Evolutionary conservation across 345 rosid genomes (phyloP).

Genomic region (Noccaea caerulescens): DNA sequence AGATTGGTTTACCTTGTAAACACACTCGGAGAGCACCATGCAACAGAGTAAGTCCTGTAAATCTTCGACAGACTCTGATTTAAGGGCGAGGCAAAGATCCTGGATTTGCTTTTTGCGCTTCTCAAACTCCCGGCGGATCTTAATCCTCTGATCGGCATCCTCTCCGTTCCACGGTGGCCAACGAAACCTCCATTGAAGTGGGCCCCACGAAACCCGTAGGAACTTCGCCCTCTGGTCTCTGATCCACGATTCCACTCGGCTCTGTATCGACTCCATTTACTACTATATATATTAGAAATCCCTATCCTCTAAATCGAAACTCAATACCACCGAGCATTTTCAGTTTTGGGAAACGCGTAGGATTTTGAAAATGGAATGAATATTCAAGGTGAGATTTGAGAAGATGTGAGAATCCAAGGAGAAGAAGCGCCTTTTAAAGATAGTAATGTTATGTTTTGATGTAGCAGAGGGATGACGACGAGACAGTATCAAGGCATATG

Average conservation of each 20-base stretch:
- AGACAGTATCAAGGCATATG: slow-evolving; percentile 33
- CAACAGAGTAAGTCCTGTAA: slow-evolving; percentile 92
- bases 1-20: slow-evolving; percentile 67
- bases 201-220: slow-evolving; percentile 77
- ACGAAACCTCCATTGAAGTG: slow-evolving; percentile 70
- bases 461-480: neutral
- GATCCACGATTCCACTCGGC: slow-evolving; percentile 86
- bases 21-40: slow-evolving; percentile 97
- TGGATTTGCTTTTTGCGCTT: slow-evolving; percentile 70
- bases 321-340: neutral
- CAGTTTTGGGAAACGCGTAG: slow-evolving; percentile 4
- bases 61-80: slow-evolving; percentile 83
- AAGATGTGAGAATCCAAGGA: neutral
- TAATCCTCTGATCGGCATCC: slow-evolving; percentile 59
- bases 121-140: slow-evolving; percentile 77
- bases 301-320: slow-evolving; percentile 19
- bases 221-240: slow-evolving; percentile 80
- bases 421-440: slow-evolving; percentile 10
- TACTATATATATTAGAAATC: too few species aligned
- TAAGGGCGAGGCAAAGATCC: slow-evolving; percentile 75
- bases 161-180: slow-evolving; percentile 81
- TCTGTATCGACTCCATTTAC: slow-evolving; percentile 60
- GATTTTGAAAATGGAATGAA: neutral
- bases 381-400: neutral
- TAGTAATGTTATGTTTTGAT: neutral